These are phyloP conservation scores for Theileria parva DNA, from an alignment of 169 alveolate genomes.

Conservation along the genomic window DNA sequence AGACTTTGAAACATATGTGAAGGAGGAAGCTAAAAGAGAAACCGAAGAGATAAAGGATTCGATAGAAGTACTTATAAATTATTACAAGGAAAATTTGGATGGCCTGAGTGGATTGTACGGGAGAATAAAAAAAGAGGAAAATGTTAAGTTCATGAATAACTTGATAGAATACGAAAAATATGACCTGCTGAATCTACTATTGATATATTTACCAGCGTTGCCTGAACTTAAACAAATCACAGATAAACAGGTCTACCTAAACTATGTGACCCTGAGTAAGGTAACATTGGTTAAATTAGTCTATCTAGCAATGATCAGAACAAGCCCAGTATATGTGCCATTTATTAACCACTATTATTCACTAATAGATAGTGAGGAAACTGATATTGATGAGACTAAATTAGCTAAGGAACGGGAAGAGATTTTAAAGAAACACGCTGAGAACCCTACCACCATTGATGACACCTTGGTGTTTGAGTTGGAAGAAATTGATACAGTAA, in stretches of 20 bases:
- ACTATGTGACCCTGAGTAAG: slow-evolving; percentile 32
- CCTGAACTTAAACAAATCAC: slow-evolving; percentile 55
- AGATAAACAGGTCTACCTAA: slow-evolving; percentile 44
- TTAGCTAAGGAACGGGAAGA: not conserved
- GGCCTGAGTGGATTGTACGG: slow-evolving; percentile 38
- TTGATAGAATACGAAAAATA: slow-evolving; percentile 38
- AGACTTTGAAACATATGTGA: not conserved
- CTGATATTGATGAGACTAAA: not conserved
- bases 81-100: slow-evolving; percentile 29
- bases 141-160: slow-evolving; percentile 26
- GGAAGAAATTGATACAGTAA: not conserved
- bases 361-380: not conserved
- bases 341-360: not conserved
- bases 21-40: slow-evolving; percentile 22
- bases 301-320: slow-evolving; percentile 50
- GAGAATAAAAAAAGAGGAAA: not conserved
- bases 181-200: slow-evolving; percentile 40
- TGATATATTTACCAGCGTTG: slow-evolving; percentile 36
- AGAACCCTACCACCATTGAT: not conserved
- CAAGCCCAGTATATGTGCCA: slow-evolving; percentile 31
- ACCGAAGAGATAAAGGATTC: slow-evolving; percentile 1
- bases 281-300: slow-evolving; percentile 51
- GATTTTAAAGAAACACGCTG: not conserved
- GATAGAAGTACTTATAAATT: slow-evolving; percentile 29
- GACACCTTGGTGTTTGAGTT: not conserved